Percentiles rank a stretch among this genome's conserved stretches.
These are phyloP conservation scores for Medicago ruthenica DNA, from an alignment of 306 rosid species.

Conservation along the genomic window DNA sequence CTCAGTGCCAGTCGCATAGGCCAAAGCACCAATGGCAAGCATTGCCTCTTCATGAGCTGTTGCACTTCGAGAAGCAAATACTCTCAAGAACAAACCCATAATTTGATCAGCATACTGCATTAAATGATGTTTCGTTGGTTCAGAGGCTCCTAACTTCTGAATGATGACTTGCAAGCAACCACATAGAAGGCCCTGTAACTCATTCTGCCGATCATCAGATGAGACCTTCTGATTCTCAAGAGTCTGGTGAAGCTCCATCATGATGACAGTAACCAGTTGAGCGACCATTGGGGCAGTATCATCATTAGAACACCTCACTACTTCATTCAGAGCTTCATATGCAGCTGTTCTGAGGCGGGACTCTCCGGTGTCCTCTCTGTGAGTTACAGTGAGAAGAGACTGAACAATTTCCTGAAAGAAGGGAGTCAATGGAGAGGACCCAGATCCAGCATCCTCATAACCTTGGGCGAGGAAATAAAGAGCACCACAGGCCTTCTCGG, in stretches of 20 bases:
- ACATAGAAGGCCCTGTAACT: constrained; percentile 94
- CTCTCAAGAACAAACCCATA: constrained; percentile 84
- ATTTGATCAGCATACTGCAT: constrained; percentile 88
- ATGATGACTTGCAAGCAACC: constrained; percentile 97
- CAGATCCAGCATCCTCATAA: constrained; percentile 73
- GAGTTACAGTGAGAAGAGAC: constrained; percentile 77
- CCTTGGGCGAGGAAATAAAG: constrained; percentile 96
- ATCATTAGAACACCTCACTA: constrained; percentile 89
- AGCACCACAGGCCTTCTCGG: constrained; percentile 98
- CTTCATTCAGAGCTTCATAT: constrained; percentile 91
- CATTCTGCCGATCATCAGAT: constrained; percentile 84
- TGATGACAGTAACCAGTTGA: constrained; percentile 78
- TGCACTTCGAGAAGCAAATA: constrained; percentile 88
- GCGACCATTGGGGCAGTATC: constrained; percentile 85
- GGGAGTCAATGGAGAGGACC: constrained; percentile 78
- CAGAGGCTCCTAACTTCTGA: constrained; percentile 88
- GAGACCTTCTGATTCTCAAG: constrained; percentile 72
- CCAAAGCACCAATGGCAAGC: constrained; percentile 98
- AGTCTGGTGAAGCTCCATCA: constrained; percentile 83
- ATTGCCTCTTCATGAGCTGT: constrained; percentile 99
- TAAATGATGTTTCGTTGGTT: constrained; percentile 69
- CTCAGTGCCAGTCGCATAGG: constrained; percentile 78
- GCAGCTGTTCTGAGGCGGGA: constrained; percentile 96
- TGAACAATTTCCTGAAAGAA: constrained; percentile 80
- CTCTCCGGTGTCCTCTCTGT: constrained; percentile 88